A percentile compares a stretch with the other conserved stretches of the same genome.
Evolutionary conservation across 352 stramenopile species (phyloP).

Genomic region (Phytophthora nicotianae): DNA sequence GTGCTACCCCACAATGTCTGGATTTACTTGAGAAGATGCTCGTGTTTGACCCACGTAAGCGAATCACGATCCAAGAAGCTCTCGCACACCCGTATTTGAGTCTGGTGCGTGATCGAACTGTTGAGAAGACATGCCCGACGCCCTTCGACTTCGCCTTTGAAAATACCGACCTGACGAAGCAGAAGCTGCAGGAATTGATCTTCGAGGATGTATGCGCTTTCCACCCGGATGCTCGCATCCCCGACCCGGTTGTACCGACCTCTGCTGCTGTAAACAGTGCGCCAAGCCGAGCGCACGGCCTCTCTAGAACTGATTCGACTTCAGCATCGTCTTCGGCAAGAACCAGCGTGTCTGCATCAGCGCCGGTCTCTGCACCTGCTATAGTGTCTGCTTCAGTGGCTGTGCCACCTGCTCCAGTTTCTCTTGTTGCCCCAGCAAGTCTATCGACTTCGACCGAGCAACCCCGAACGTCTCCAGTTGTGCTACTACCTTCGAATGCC

Average conservation of each 20-base stretch:
- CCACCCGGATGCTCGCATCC: constrained; percentile 79
- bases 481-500: constrained; percentile 39
- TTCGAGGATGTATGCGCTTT: constrained; percentile 92
- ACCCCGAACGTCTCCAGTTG: constrained; percentile 40
- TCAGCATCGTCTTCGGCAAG: constrained; percentile 21
- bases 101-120: constrained; percentile 68
- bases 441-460: constrained; percentile 18
- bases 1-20: constrained; percentile 78
- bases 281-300: constrained; percentile 17
- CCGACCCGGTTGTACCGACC: constrained; percentile 34
- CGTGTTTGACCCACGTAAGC: constrained; percentile 91
- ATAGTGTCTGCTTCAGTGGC: constrained; percentile 16
- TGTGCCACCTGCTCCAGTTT: constrained; percentile 30
- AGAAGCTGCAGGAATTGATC: constrained; percentile 91
- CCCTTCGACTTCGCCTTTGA: constrained; percentile 90
- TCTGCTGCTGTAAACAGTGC: constrained; percentile 18
- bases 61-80: constrained; percentile 81
- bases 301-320: constrained; percentile 24
- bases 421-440: constrained; percentile 22
- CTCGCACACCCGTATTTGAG: constrained; percentile 83
- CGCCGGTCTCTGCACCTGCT: constrained; percentile 18
- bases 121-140: constrained; percentile 79
- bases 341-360: constrained; percentile 13
- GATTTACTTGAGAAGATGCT: constrained; percentile 95
- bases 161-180: constrained; percentile 89